These are phyloP conservation scores for Ormosia semicastrata DNA, from an alignment of 306 rosid species.

Conservation along the genomic window DNA sequence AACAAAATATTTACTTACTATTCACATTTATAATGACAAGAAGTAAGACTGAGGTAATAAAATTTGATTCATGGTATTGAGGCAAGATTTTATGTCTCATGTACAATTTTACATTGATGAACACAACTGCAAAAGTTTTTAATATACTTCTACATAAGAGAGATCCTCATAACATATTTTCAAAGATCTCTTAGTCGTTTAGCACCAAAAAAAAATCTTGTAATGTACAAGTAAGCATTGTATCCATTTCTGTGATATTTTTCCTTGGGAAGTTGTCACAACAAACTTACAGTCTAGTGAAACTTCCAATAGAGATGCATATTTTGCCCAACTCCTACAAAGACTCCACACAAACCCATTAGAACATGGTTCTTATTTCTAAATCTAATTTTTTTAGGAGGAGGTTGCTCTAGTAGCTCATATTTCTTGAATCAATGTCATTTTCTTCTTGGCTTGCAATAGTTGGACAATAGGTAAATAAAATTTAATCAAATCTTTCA, in stretches of 20 bases:
- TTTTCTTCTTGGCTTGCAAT: slow-evolving; percentile 92
- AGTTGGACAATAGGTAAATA: slow-evolving; percentile 14
- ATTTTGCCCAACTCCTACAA: slow-evolving; percentile 97
- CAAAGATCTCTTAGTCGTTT: too few species aligned
- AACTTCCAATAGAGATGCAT: slow-evolving; percentile 98
- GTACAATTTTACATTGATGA: too few species aligned
- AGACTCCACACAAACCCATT: slow-evolving; percentile 96
- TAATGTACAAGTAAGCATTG: slow-evolving; percentile 57
- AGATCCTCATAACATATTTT: too few species aligned
- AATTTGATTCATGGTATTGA: too few species aligned
- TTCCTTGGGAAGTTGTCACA: slow-evolving; percentile 97
- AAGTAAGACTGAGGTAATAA: too few species aligned
- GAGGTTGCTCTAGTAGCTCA: slow-evolving; percentile 83
- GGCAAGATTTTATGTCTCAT: too few species aligned
- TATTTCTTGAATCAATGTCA: slow-evolving; percentile 85
- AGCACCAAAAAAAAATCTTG: too few species aligned
- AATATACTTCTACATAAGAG: too few species aligned
- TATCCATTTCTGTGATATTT: slow-evolving; percentile 90
- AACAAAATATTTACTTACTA: too few species aligned
- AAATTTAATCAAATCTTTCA: slow-evolving; percentile 21
- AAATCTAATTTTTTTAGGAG: slow-evolving; percentile 84
- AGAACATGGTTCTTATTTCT: slow-evolving; percentile 89
- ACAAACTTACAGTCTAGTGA: slow-evolving; percentile 91
- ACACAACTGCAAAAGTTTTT: too few species aligned
- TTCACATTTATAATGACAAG: too few species aligned